phyloP scores from a whole-genome alignment of 768 basidiomycete genomes.

The Pleurotus pulmonarius region DNA sequence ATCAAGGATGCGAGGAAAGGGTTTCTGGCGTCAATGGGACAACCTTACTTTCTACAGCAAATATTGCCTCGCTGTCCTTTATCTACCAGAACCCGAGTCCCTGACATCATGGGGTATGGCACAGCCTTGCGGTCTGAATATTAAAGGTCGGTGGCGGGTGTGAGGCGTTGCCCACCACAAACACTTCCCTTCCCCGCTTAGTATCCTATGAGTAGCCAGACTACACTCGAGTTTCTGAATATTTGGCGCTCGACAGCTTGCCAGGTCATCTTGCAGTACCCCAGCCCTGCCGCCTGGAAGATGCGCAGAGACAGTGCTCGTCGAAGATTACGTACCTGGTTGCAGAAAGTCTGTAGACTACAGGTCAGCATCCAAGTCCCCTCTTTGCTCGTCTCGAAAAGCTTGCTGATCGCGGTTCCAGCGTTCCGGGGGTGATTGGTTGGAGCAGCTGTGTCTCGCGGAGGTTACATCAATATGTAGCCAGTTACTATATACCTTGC shows the following conservation, averaged over 20 bases:
- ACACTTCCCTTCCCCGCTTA: background rate
- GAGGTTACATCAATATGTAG: constrained; percentile 6
- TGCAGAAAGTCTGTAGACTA: background rate
- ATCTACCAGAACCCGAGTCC: background rate
- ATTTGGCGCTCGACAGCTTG: constrained; percentile 7
- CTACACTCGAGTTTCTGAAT: constrained; percentile 4
- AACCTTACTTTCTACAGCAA: background rate
- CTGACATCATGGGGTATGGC: background rate
- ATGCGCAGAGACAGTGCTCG: constrained; percentile 2
- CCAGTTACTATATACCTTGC: constrained; percentile 6
- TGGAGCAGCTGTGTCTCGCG: background rate
- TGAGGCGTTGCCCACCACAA: background rate
- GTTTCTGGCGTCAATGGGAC: background rate
- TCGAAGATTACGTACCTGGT: background rate
- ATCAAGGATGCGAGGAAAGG: background rate
- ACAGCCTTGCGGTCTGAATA: background rate
- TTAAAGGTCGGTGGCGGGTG: background rate
- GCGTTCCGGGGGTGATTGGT: constrained; percentile 3
- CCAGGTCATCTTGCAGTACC: background rate
- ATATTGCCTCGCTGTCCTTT: background rate
- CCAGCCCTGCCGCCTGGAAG: background rate
- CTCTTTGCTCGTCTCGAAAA: background rate
- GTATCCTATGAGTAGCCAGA: background rate
- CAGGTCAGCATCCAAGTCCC: background rate
- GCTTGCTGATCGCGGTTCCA: background rate